Evolutionary conservation across 306 rosid species (phyloP), one percentile per base, ranked within the genome.

Genomic region (Abrus pulchellus): DNA sequence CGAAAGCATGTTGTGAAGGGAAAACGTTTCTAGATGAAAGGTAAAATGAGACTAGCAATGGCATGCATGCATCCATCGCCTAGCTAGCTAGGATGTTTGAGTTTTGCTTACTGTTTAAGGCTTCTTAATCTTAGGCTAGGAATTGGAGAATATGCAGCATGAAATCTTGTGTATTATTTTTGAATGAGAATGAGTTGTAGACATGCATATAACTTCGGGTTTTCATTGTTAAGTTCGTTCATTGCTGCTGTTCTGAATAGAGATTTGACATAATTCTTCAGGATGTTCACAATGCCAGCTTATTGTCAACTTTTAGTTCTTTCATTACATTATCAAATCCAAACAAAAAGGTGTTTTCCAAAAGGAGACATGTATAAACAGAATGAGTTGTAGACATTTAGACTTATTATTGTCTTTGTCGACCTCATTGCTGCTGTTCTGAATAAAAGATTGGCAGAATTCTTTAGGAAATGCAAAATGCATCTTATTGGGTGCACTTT

Each of bases 21-120:
- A 13, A 89, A 89, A 82, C 80, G 57, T 61, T 49, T 34, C 57
- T 89, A 78, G 80, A 68, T 49, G 8, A 56, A 61, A 8, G 50
- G 64, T 7, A 33, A n/a, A 9, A 32, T 72, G 76, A 76, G 43
- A 65, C 4, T 52, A n/a, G 68, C 49, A 67, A 45, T 57, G 60
- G 6, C 28, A 66, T 52, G 45, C 40, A 44, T 72, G 67, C 77
- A 38, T 53, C 65, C 48, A 28, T 82, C 44, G 53, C 54, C 3
- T 54, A 7, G 9, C 34, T 40, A 63, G 79, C 52, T 56, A 7
- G 56, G 53, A 34, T 73, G 68, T 56, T 69, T 54, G 68, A 52
- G 10, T 65, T 81, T 27, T 38, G 62, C 41, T 47, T 59, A 52
- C 49, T 52, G 55, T 53, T 77, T 38, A 52, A 43, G 41, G 74